Evolutionary conservation across 768 basidiomycete species (phyloP).

Genomic region (Solioccasus polychromus): DNA sequence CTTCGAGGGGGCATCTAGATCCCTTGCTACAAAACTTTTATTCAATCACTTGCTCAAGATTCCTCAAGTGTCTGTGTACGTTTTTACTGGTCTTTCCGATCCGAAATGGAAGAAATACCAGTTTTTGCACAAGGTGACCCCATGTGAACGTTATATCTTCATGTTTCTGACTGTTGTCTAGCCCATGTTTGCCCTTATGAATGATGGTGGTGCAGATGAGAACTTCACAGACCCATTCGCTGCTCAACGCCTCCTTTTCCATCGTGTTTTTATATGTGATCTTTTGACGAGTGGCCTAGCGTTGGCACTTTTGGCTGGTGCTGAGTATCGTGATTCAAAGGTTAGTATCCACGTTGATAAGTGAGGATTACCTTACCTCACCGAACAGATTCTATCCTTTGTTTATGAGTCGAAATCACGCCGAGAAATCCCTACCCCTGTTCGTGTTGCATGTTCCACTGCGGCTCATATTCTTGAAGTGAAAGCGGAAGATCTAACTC

Average conservation of each 20-base stretch:
- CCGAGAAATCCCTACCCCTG: constrained; percentile 1
- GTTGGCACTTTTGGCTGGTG: constrained; percentile 49
- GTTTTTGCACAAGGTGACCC: constrained; percentile 37
- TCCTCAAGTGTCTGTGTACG: constrained; percentile 40
- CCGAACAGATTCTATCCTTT: constrained; percentile 54
- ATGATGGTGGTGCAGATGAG: constrained; percentile 44
- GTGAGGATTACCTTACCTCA: not conserved
- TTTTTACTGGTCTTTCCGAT: constrained; percentile 46
- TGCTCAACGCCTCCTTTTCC: constrained; percentile 37
- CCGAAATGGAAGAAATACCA: constrained; percentile 48
- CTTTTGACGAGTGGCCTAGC: constrained; percentile 50
- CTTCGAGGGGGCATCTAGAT: constrained; percentile 43
- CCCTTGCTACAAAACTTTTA: constrained; percentile 51
- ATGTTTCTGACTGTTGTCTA: constrained; percentile 25
- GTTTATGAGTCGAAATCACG: constrained; percentile 44
- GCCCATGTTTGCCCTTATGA: constrained; percentile 67
- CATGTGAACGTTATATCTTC: not conserved
- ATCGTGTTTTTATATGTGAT: constrained; percentile 48
- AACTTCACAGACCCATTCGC: constrained; percentile 9
- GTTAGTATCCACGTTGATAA: constrained; percentile 28
- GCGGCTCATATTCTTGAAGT: constrained; percentile 14
- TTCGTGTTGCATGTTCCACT: constrained; percentile 6
- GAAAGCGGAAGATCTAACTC: not conserved
- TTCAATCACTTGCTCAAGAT: constrained; percentile 45
- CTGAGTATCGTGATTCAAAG: constrained; percentile 63